These are phyloP conservation scores for Begonia peltatifolia DNA, from an alignment of 306 rosid genomes.

Conservation along the genomic window DNA sequence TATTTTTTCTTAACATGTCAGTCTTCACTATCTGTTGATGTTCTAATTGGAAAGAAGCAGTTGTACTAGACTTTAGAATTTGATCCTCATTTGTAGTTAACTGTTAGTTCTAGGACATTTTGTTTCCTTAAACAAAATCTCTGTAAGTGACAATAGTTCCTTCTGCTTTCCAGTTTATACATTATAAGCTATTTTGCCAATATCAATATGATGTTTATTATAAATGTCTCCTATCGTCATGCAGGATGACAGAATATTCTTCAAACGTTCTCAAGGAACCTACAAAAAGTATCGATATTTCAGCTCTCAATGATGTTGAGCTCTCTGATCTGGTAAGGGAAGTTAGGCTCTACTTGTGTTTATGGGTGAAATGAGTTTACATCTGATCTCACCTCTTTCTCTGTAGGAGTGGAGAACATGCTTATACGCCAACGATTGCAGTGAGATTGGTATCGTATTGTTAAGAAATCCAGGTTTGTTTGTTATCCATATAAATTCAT, in stretches of 20 bases:
- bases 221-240: conserved; percentile 10
- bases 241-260: conserved; percentile 41
- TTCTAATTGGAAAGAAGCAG: too few species aligned
- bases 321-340: conserved; percentile 74
- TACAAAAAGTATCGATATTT: conserved; percentile 28
- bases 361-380: not conserved
- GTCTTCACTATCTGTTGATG: too few species aligned
- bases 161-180: too few species aligned
- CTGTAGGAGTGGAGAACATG: conserved; percentile 70
- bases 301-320: conserved; percentile 46
- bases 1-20: too few species aligned
- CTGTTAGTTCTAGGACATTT: too few species aligned
- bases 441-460: conserved; percentile 66
- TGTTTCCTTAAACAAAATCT: too few species aligned
- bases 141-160: too few species aligned
- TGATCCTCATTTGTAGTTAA: too few species aligned
- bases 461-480: conserved; percentile 64
- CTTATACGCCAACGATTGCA: conserved; percentile 65
- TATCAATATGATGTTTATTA: conserved; percentile 10
- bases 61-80: too few species aligned
- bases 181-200: too few species aligned
- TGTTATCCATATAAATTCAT: conserved; percentile 4
- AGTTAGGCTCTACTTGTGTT: conserved; percentile 6
- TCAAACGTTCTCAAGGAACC: conserved; percentile 29
- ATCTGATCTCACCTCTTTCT: not conserved